Percentiles rank a stretch among this genome's conserved stretches.
Conservation (phyloP, 2,329 filamentous ascomycete species). For the Colletotrichum coccodes region DNA sequence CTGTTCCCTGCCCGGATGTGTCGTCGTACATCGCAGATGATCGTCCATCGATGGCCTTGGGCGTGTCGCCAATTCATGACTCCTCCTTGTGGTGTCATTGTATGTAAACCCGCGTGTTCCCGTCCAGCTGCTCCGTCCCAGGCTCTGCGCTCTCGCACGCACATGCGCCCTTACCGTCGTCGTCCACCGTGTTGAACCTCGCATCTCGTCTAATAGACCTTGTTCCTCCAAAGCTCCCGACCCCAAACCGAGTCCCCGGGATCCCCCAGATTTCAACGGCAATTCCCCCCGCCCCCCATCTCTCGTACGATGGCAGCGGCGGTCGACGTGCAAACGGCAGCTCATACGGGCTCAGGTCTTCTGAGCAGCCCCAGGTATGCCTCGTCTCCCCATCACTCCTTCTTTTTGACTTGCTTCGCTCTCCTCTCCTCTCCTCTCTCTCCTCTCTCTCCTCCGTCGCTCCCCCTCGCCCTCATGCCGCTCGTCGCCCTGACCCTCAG, state of each 20-base stretch:
- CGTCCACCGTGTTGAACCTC: neutral
- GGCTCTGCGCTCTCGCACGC: neutral
- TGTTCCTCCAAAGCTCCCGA: neutral
- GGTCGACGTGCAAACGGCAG: constrained; percentile 6
- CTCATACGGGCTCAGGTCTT: neutral
- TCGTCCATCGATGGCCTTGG: neutral
- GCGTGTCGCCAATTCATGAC: neutral
- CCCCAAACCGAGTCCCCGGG: neutral
- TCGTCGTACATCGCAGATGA: neutral
- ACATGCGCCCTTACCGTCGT: neutral
- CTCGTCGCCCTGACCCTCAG: neutral
- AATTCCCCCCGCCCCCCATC: neutral
- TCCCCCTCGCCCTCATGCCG: neutral
- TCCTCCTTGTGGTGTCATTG: neutral
- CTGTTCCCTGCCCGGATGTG: neutral
- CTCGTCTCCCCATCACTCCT: neutral
- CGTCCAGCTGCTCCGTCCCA: neutral
- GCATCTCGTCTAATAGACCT: neutral
- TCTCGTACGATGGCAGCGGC: constrained; percentile 24
- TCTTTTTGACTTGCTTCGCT: neutral
- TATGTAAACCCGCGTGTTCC: constrained; percentile 8
- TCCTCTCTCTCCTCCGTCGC: neutral
- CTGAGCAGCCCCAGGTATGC: constrained; percentile 10
- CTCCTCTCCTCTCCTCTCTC: neutral
- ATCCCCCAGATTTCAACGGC: neutral